Percentiles rank a stretch among this genome's conserved stretches.
phyloP scores from a whole-genome alignment of 1,284 basidiomycete species.

The Microbotryum silenes-acaulis region DNA sequence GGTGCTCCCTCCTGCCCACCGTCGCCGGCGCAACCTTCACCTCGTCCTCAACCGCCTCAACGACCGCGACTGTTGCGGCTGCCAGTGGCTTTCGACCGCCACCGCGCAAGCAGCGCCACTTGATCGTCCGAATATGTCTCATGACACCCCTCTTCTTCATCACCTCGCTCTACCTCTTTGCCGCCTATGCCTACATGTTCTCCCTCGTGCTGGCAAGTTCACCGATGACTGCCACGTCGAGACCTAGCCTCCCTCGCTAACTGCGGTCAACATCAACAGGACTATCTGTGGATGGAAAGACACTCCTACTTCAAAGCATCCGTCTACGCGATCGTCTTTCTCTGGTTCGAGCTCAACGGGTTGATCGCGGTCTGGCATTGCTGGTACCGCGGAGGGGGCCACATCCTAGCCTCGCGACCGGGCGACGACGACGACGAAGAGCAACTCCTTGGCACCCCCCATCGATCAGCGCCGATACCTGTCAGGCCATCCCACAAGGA shows the following conservation, averaged over 20 bases:
- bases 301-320: neutral
- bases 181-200: conserved; percentile 6
- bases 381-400: conserved; percentile 3
- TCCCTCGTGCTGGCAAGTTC: conserved; percentile 10
- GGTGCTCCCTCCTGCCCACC: too few species aligned
- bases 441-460: neutral
- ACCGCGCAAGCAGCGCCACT: too few species aligned
- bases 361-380: conserved; percentile 8
- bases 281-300: conserved; percentile 2
- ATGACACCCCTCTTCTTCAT: conserved; percentile 16
- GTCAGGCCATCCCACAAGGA: neutral
- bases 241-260: too few species aligned
- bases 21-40: too few species aligned
- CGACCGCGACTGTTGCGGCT: too few species aligned
- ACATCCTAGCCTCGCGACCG: neutral
- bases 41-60: too few species aligned
- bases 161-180: conserved; percentile 9
- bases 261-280: neutral
- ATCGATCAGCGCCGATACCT: too few species aligned
- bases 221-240: neutral
- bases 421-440: conserved; percentile 10
- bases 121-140: too few species aligned
- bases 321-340: neutral
- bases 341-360: conserved; percentile 8
- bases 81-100: too few species aligned